Percentiles rank a stretch among this genome's conserved stretches.
These are phyloP conservation scores for Eimeria sp. DNA, from an alignment of 169 alveolate genomes.

Conservation along the genomic window DNA sequence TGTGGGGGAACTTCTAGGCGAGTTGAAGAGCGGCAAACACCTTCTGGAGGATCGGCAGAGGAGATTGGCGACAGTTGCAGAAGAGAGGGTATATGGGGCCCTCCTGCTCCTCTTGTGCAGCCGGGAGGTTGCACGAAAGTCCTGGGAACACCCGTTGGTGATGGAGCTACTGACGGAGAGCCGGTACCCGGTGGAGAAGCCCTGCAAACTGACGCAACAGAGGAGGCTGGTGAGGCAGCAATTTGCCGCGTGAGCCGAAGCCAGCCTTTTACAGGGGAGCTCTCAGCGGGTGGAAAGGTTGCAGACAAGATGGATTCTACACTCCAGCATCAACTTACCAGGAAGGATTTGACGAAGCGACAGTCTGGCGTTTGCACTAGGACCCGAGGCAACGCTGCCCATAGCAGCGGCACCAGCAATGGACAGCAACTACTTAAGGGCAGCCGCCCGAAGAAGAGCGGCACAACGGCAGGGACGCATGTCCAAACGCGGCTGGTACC, in stretches of 20 bases:
- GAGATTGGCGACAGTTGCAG: neutral
- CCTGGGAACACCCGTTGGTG: neutral
- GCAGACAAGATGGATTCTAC: neutral
- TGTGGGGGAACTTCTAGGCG: constrained; percentile 36
- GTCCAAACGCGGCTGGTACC: constrained; percentile 72
- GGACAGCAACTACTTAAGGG: constrained; percentile 39
- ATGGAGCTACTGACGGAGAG: constrained; percentile 15
- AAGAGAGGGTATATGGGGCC: constrained; percentile 31
- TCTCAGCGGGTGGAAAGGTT: neutral
- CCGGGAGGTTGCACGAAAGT: neutral
- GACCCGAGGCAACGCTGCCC: constrained; percentile 28
- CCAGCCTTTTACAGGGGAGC: constrained; percentile 1
- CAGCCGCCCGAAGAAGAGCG: constrained; percentile 67
- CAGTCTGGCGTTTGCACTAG: constrained; percentile 36
- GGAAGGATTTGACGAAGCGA: constrained; percentile 27
- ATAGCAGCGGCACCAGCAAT: constrained; percentile 28
- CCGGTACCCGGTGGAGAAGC: neutral
- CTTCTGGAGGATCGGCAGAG: neutral
- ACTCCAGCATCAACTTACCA: neutral
- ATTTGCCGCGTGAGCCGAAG: neutral
- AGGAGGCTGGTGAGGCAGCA: neutral
- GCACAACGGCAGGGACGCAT: constrained; percentile 32
- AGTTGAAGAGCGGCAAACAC: neutral
- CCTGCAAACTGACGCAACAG: neutral
- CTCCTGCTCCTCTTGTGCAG: constrained; percentile 38